Conservation (phyloP, 176 grass and related monocot genomes). For the Guadua angustifolia region DNA sequence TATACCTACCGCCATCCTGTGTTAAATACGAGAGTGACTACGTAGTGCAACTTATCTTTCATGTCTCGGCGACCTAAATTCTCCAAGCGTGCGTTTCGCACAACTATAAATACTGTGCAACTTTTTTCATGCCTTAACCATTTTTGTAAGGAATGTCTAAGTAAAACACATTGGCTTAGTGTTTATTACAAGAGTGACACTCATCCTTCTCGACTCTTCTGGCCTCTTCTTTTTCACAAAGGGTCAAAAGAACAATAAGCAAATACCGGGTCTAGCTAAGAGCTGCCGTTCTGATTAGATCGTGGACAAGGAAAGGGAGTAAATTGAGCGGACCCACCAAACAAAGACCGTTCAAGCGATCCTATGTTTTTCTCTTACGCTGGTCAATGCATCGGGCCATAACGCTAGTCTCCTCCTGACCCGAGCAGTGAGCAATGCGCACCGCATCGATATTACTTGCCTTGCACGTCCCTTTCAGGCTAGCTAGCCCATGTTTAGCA, state of each 20-base stretch:
- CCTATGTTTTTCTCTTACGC: neutral
- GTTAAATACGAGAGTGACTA: no score
- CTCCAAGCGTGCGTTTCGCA: neutral
- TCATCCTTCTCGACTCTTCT: neutral
- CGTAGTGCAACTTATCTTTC: neutral
- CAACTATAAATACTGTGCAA: neutral
- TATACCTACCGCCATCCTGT: no score
- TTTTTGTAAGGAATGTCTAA: neutral
- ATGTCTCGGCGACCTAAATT: neutral
- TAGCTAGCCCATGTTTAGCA: neutral
- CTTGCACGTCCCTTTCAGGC: constrained; percentile 38
- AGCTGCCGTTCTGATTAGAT: neutral
- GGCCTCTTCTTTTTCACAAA: neutral
- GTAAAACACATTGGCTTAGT: no score
- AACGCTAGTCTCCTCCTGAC: neutral
- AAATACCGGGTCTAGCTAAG: neutral
- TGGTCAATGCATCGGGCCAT: constrained; percentile 25
- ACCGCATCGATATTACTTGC: neutral
- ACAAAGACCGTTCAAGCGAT: constrained; percentile 26
- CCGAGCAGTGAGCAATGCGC: neutral
- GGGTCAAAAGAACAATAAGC: neutral
- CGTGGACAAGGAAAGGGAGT: constrained; percentile 8
- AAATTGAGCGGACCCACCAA: neutral
- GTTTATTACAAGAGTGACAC: neutral
- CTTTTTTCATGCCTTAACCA: neutral